A percentile compares a stretch with the other conserved stretches of the same genome.
These are phyloP conservation scores for Globisporangium parvum DNA, from an alignment of 352 stramenopile genomes.

Conservation along the genomic window DNA sequence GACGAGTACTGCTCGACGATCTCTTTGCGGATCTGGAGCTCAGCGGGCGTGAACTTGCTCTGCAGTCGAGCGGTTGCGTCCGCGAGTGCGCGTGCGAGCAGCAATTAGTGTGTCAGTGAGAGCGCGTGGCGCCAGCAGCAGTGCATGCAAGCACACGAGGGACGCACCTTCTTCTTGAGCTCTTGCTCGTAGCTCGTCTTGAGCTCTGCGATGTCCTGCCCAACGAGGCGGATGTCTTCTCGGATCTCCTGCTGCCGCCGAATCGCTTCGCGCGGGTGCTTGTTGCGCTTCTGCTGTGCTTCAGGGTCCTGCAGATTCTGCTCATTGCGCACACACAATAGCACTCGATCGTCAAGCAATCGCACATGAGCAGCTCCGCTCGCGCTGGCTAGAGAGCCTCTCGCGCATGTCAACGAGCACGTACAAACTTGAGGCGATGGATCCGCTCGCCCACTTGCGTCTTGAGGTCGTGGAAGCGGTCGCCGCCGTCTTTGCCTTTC, in stretches of 20 bases:
- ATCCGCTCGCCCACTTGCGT: conserved; percentile 71
- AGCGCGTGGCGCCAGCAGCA: neutral
- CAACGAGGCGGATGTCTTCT: conserved; percentile 70
- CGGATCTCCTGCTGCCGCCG: conserved; percentile 72
- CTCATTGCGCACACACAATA: neutral
- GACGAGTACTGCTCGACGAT: conserved; percentile 75
- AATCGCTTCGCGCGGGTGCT: conserved; percentile 77
- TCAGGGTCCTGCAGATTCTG: conserved; percentile 76
- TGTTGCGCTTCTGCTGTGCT: conserved; percentile 46
- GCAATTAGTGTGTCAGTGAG: no score
- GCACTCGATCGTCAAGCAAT: neutral
- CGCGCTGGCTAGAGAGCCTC: no score
- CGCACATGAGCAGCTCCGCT: neutral
- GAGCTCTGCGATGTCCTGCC: conserved; percentile 71
- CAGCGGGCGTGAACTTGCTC: conserved; percentile 73
- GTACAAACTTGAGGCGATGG: conserved; percentile 71
- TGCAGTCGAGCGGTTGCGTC: conserved; percentile 10
- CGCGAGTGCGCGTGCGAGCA: neutral
- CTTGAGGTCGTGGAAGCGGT: conserved; percentile 81
- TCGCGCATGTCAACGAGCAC: conserved; percentile 1
- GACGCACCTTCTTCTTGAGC: conserved; percentile 67
- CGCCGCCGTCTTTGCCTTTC: conserved; percentile 51
- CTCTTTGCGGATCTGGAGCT: conserved; percentile 74
- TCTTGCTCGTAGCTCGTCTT: conserved; percentile 64
- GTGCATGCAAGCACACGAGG: neutral